Base-by-base conservation (phyloP, 2,329 filamentous ascomycete genomes). In the Alternaria infectoria region DNA sequence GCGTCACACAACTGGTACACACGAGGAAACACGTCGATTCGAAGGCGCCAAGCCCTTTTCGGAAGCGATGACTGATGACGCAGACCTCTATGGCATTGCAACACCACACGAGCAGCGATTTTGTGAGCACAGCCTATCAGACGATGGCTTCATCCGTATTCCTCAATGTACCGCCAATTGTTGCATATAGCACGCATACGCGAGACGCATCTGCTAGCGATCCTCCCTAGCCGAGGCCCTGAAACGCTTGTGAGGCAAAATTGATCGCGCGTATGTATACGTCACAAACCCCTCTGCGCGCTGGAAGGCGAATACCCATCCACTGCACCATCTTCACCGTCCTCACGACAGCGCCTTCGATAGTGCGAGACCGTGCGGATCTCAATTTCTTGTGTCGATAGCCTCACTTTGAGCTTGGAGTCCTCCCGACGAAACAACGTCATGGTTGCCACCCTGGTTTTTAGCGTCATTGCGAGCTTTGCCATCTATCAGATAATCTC, bases 161-260 rank as follows among this genome's bases (percentile, higher is more conserved):
- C 23, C 36, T 19, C 45, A 6, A 47, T 15, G 11, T 15, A 30
- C 52, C 32, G n/a, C 15, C 17, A 40, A 44, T 26, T 23, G 28
- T 56, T 56, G 54, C 54, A 26, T 26, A 44, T 23, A 44, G 52
- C 36, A 43, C 15, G 13, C 45, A 15, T 49, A 59, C 46, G 30
- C 49, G 43, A 43, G 26, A 58, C 59, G 61, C 43, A 13, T n/a
- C 13, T 57, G 49, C 45, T 23, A 54, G 23, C 30, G 28, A 43
- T 57, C 17, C 40, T 36, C 32, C 7, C 40, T 59, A 59, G 45
- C 57, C 59, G 61, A 69, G 62, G 56, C 26, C 47, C 66, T 76
- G 72, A 77, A 76, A 77, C 75, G 61, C 63, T 66, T 65, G 66
- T 74, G 73, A 76, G 64, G 69, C 73, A 70, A 50, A 36, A 15